Base-by-base conservation (phyloP, 306 rosid genomes). In the Oxytropis ochrocephala region DNA sequence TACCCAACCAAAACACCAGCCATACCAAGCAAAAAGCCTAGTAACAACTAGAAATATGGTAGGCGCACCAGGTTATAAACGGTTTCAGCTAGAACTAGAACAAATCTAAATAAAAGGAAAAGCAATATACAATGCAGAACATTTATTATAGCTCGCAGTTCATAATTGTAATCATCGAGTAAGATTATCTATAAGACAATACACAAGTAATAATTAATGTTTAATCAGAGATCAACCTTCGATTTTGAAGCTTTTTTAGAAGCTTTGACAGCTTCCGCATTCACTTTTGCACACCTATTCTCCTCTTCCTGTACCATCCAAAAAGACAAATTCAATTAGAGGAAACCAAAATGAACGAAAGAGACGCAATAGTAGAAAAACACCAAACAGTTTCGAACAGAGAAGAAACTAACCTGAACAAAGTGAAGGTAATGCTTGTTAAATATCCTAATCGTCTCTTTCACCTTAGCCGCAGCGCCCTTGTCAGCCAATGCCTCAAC, bases 381-480 rank as follows among this genome's bases (percentile, higher is more conserved):
- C 60, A 10, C 58, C 4, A 57, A 32, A 63, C 21, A 1, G 2
- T 64, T 5, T 46, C 19, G 5, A 27, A 39, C 11, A 59, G 13
- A 33, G 6, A 24, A 50, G 75, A 7, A 16, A 65, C 81, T 46
- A 53, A 90, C 98, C 97, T 94, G 97, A 12, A 94, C 88, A 11
- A 82, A 83, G 63, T 84, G 85, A 47, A 94, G 97, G 52, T 91
- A 94, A 52, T 94, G 70, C 64, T 85, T 91, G 78, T 87, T 94
- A 73, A 91, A 94, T 75, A 84, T 14, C 72, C 99, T 79, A 44
- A 94, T 72, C 0, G 99, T 80, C 41, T 88, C 99, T 55, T 87
- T 94, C 61, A 85, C 96, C 87, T 83, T 87, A 4, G 69, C 78
- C 3, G 63, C 51, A 53, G 77, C 88, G 41, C 96, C 86, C 64